Conservation (phyloP, 2,329 filamentous ascomycete genomes). For the Aspergillus latus region DNA sequence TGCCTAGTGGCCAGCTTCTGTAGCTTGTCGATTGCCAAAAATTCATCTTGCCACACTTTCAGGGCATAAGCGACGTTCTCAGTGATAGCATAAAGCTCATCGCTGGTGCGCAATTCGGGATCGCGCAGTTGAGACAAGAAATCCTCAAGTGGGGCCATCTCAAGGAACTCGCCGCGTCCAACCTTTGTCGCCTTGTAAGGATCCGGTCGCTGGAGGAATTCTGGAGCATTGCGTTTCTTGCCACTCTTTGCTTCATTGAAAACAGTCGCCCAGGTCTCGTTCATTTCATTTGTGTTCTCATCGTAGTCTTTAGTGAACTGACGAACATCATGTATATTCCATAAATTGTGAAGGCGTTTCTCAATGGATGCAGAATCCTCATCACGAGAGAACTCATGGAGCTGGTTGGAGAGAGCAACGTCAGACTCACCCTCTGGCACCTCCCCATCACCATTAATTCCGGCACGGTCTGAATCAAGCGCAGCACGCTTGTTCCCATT, state of each 20-base stretch:
- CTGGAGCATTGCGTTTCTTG: constrained; percentile 31
- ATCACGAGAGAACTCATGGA: constrained; percentile 25
- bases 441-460: constrained; percentile 22
- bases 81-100: constrained; percentile 57
- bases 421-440: constrained; percentile 24
- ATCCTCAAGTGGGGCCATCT: constrained; percentile 37
- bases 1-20: constrained; percentile 51
- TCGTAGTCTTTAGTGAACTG: constrained; percentile 38
- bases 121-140: constrained; percentile 39
- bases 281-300: constrained; percentile 30
- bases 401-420: constrained; percentile 23
- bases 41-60: constrained; percentile 60
- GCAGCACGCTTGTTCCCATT: constrained; percentile 12
- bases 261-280: constrained; percentile 33
- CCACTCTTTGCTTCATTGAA: constrained; percentile 33
- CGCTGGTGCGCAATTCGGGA: constrained; percentile 45
- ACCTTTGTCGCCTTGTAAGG: constrained; percentile 36
- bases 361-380: constrained; percentile 29
- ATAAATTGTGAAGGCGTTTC: constrained; percentile 34
- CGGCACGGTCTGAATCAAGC: constrained; percentile 18
- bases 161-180: constrained; percentile 38
- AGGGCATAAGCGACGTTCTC: constrained; percentile 55
- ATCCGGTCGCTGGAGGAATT: constrained; percentile 28
- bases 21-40: constrained; percentile 51
- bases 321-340: constrained; percentile 39